These are phyloP conservation scores for Globisporangium perplexum DNA, from an alignment of 352 stramenopile species.

Conservation along the genomic window DNA sequence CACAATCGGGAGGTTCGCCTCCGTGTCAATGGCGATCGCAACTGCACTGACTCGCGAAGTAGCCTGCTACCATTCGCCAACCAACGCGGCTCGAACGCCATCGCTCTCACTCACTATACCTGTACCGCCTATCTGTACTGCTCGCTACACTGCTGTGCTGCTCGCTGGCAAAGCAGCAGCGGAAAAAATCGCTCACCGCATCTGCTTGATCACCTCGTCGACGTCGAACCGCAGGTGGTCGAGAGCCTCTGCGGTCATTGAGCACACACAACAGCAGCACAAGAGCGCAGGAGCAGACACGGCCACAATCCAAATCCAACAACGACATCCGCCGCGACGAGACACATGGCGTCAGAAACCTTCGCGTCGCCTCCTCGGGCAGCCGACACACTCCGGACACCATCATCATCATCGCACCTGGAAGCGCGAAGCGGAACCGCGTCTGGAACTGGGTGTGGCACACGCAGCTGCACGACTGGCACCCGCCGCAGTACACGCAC, in stretches of 20 bases:
- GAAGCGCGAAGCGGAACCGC: conserved; percentile 67
- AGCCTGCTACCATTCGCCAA: too few relatives aligned
- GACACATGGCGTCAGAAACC: conserved; percentile 10
- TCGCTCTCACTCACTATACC: too few relatives aligned
- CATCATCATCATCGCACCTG: conserved; percentile 46
- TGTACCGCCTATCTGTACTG: too few relatives aligned
- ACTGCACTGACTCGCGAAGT: too few relatives aligned
- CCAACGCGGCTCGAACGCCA: too few relatives aligned
- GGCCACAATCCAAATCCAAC: background rate
- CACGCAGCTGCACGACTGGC: conserved; percentile 73
- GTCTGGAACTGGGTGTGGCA: conserved; percentile 88
- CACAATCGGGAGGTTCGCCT: too few relatives aligned
- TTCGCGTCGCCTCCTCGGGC: too few relatives aligned
- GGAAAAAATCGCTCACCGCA: conserved; percentile 6
- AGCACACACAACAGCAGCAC: background rate
- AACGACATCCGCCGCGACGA: background rate
- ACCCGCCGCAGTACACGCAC: conserved; percentile 68
- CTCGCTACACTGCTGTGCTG: background rate
- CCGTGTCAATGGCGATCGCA: too few relatives aligned
- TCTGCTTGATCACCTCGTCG: conserved; percentile 36
- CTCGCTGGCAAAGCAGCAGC: background rate
- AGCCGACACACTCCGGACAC: background rate
- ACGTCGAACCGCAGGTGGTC: conserved; percentile 32
- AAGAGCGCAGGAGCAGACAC: background rate
- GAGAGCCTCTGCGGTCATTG: conserved; percentile 19